Evolutionary conservation across 2,329 filamentous ascomycete species (phyloP).

Genomic region (Fusarium equiseti): DNA sequence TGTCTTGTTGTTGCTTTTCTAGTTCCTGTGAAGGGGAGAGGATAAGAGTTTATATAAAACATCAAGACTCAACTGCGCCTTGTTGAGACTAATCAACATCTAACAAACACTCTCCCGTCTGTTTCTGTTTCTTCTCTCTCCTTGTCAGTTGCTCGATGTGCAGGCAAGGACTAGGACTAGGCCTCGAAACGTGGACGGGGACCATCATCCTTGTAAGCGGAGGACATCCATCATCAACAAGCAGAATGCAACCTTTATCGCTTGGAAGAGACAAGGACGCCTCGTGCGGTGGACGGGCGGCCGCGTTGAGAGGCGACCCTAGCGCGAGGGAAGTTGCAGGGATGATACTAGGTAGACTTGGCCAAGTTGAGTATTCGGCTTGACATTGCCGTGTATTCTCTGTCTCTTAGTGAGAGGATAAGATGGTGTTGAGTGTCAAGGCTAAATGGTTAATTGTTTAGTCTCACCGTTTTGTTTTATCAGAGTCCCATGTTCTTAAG

Average conservation of each 20-base stretch:
- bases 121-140: conserved; percentile 10
- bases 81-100: conserved; percentile 3
- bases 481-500: conserved; percentile 6
- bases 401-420: neutral
- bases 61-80: neutral
- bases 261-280: conserved; percentile 19
- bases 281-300: conserved; percentile 35
- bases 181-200: conserved; percentile 32
- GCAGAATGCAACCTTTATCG: conserved; percentile 14
- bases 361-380: conserved; percentile 6
- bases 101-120: conserved; percentile 4
- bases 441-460: conserved; percentile 13
- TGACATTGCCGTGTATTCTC: conserved; percentile 12
- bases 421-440: neutral
- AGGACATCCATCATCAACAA: neutral
- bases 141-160: conserved; percentile 12
- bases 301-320: conserved; percentile 40
- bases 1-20: neutral
- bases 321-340: conserved; percentile 20
- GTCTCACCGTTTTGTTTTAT: conserved; percentile 15
- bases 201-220: conserved; percentile 18
- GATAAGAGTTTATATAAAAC: conserved; percentile 35
- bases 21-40: neutral
- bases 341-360: neutral
- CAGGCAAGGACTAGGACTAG: conserved; percentile 18